Percentiles rank a stretch among this genome's conserved stretches.
These are phyloP conservation scores for Cystobasidium ongulense DNA, from an alignment of 768 basidiomycete genomes.

Conservation along the genomic window DNA sequence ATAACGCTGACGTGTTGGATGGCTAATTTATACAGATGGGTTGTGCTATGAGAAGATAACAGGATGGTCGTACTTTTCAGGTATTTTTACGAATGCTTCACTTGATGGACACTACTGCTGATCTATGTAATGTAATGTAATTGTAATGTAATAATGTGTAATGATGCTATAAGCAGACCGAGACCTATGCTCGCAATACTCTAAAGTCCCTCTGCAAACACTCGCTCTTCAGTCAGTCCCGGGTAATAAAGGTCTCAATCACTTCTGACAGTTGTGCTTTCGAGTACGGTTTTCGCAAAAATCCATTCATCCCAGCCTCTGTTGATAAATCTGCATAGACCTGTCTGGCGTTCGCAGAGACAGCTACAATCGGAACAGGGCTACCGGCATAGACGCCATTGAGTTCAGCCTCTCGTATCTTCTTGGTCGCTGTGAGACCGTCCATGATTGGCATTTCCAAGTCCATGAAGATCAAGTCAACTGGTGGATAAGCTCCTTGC, in stretches of 20 bases:
- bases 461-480: slow-evolving; percentile 33
- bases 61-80: no score
- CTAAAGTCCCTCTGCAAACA: neutral
- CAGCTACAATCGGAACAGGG: slow-evolving; percentile 24
- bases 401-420: slow-evolving; percentile 24
- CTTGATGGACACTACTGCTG: no score
- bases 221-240: neutral
- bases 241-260: neutral
- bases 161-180: neutral
- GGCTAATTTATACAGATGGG: no score
- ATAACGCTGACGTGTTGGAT: no score
- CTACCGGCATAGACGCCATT: slow-evolving; percentile 3
- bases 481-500: neutral
- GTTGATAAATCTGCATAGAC: slow-evolving; percentile 20
- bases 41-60: no score
- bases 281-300: slow-evolving; percentile 28
- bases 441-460: slow-evolving; percentile 32
- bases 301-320: slow-evolving; percentile 30
- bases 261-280: slow-evolving; percentile 20
- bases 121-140: no score
- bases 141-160: no score
- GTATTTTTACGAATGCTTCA: no score
- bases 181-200: neutral
- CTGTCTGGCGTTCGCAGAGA: slow-evolving; percentile 28
- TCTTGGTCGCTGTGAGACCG: slow-evolving; percentile 18